phyloP scores from a whole-genome alignment of 768 basidiomycete species.

The Agaricus subrufescens region DNA sequence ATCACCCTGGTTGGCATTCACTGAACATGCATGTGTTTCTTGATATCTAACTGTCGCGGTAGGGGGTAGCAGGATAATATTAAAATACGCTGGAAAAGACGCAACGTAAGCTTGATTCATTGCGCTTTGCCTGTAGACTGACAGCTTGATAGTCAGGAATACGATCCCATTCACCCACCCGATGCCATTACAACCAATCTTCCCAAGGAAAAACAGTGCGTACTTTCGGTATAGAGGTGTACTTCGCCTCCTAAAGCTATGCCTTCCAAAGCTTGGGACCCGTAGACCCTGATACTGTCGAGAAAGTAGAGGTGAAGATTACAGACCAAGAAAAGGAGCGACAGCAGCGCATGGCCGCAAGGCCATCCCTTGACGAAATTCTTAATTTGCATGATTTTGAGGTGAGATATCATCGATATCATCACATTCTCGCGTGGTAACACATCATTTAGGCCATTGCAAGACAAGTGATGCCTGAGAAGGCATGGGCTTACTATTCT shows the following conservation, averaged over 20 bases:
- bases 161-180: conserved; percentile 87
- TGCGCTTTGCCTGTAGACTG: neutral
- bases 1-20: conserved; percentile 53
- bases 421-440: neutral
- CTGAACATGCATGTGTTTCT: neutral
- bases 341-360: conserved; percentile 51
- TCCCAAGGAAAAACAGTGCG: conserved; percentile 81
- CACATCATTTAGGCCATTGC: conserved; percentile 62
- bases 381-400: conserved; percentile 95
- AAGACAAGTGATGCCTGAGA: conserved; percentile 71
- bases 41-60: conserved; percentile 7
- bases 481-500: conserved; percentile 96
- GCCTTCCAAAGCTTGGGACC: conserved; percentile 50
- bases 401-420: conserved; percentile 31
- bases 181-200: conserved; percentile 74
- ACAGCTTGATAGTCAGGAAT: conserved; percentile 52
- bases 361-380: conserved; percentile 74
- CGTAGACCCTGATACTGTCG: conserved; percentile 65
- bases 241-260: neutral
- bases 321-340: conserved; percentile 71
- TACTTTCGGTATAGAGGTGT: neutral
- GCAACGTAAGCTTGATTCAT: conserved; percentile 56
- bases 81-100: conserved; percentile 88
- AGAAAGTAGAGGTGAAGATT: conserved; percentile 55
- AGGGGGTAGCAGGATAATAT: conserved; percentile 81